These are phyloP conservation scores for Saccharomyces pastorianus DNA, from an alignment of 1,139 yeast genomes.

Conservation along the genomic window DNA sequence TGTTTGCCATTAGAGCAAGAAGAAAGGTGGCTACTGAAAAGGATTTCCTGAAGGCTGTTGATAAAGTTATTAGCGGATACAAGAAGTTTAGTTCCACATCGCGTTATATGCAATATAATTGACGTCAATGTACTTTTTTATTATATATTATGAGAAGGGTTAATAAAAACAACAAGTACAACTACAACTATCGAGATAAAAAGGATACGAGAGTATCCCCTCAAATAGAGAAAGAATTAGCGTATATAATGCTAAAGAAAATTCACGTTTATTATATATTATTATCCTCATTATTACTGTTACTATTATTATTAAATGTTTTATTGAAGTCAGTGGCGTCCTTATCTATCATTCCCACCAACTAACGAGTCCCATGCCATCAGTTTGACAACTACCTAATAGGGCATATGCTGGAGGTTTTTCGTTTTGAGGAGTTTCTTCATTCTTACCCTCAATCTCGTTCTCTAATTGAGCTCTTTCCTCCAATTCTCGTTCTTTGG, in stretches of 20 bases:
- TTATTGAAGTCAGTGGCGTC: neutral
- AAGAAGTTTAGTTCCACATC: constrained; percentile 95
- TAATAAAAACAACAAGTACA: neutral
- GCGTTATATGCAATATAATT: constrained; percentile 96
- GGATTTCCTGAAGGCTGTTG: constrained; percentile 94
- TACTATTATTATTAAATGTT: neutral
- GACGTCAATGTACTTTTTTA: constrained; percentile 1
- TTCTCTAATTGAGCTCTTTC: constrained; percentile 28
- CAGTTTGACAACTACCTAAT: constrained; percentile 86
- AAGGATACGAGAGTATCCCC: neutral
- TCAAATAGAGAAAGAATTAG: neutral
- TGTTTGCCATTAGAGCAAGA: constrained; percentile 97
- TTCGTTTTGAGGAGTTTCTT: constrained; percentile 23
- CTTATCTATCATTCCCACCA: constrained; percentile 73
- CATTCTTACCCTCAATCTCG: constrained; percentile 18
- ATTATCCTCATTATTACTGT: neutral
- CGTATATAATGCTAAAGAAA: neutral
- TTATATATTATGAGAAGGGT: neutral
- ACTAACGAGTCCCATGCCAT: constrained; percentile 90
- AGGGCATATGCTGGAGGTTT: constrained; percentile 71
- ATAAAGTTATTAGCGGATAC: constrained; percentile 96
- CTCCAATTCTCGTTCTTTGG: constrained; percentile 42
- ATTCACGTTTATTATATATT: neutral
- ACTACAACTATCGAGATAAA: neutral
- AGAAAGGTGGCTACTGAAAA: constrained; percentile 96